phyloP scores from a whole-genome alignment of 176 grass and related monocot species.

The Microstegium vimineum region DNA sequence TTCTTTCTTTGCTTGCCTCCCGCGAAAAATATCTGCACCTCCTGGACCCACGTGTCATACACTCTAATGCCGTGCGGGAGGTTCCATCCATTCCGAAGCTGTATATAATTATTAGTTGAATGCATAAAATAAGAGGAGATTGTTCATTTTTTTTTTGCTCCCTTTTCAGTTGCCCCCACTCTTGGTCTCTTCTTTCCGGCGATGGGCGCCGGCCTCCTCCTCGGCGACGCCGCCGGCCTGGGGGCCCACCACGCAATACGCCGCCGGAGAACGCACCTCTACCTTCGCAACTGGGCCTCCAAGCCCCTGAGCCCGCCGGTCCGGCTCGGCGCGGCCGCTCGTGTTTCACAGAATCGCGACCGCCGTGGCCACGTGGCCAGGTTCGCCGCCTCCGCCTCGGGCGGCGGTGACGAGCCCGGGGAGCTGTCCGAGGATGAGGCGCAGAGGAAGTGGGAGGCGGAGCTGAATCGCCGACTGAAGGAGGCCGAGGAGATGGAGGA shows the following conservation, averaged over 20 bases:
- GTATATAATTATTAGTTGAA: not conserved
- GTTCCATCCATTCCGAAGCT: not conserved
- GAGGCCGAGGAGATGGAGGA: conserved; percentile 96
- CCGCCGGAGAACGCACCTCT: conserved; percentile 7
- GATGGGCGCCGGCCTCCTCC: conserved; percentile 60
- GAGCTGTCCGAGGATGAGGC: conserved; percentile 10
- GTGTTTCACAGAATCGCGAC: not conserved
- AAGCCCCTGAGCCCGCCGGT: not conserved
- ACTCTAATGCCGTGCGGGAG: not conserved
- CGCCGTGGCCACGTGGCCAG: not conserved
- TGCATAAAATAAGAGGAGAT: not conserved
- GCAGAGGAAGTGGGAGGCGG: conserved; percentile 56
- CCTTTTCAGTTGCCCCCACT: not conserved
- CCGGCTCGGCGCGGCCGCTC: not conserved
- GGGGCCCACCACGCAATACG: not conserved
- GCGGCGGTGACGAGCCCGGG: conserved; percentile 26
- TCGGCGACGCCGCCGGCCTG: conserved; percentile 50
- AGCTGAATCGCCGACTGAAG: conserved; percentile 49
- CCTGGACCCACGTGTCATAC: not conserved
- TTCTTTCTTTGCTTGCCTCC: not conserved
- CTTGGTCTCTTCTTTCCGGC: not conserved
- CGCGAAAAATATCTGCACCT: not conserved
- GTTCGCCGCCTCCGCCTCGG: conserved; percentile 43
- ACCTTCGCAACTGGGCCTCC: conserved; percentile 27
- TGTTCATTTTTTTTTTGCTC: not conserved